phyloP scores from a whole-genome alignment of 768 basidiomycete species.

The Leucogyrophana mollusca region DNA sequence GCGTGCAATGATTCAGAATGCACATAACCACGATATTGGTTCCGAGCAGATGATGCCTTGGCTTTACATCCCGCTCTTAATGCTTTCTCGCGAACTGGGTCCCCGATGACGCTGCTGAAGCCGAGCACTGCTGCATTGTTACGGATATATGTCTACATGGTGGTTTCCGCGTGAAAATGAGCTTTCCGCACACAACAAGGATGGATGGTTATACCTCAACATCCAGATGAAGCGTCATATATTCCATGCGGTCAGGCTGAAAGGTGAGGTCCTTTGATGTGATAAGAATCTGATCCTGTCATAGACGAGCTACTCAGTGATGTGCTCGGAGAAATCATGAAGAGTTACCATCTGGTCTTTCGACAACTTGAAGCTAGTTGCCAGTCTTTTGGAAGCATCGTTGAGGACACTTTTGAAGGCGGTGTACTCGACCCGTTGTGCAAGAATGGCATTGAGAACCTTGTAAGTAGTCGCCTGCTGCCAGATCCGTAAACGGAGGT shows the following conservation, averaged over 20 bases:
- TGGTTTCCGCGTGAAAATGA: too few relatives aligned
- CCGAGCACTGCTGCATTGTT: background rate
- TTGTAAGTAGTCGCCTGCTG: background rate
- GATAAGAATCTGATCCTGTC: background rate
- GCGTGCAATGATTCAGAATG: too few relatives aligned
- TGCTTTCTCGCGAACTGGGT: background rate
- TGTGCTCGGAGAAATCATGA: too few relatives aligned
- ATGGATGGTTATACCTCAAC: background rate
- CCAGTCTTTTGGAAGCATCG: slow-evolving; percentile 9
- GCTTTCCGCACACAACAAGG: background rate
- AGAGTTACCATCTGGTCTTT: slow-evolving; percentile 15
- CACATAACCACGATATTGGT: background rate
- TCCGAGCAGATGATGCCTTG: background rate
- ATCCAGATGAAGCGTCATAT: background rate
- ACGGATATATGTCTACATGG: background rate
- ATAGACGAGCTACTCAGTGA: background rate
- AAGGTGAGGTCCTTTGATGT: background rate
- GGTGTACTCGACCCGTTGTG: background rate
- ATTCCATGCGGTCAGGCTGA: background rate
- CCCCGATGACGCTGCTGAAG: background rate
- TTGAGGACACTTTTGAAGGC: background rate
- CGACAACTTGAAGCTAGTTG: slow-evolving; percentile 9
- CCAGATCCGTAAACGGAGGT: background rate
- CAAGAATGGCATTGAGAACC: background rate
- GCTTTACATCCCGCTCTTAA: background rate